phyloP scores from a whole-genome alignment of 371 early-diverging fungal species.

The Mortierella sp. region DNA sequence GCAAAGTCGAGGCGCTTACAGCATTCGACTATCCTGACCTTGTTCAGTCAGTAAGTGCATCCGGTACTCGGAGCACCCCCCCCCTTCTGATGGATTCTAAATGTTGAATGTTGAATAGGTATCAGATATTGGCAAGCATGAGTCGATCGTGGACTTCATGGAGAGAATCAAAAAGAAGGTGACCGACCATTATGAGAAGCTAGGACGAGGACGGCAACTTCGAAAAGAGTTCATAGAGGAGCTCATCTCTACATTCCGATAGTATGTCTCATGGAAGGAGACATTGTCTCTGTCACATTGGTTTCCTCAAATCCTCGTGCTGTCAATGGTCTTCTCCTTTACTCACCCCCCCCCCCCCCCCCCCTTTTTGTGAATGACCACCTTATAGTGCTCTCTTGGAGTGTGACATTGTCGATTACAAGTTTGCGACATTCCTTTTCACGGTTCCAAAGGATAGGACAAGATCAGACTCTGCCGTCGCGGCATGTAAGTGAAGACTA shows the following conservation, averaged over 20 bases:
- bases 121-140: slow-evolving; percentile 25
- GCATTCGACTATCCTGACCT: slow-evolving; percentile 27
- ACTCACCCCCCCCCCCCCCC: background rate
- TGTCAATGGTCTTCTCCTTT: no score
- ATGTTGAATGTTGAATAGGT: slow-evolving; percentile 12
- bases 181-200: slow-evolving; percentile 18
- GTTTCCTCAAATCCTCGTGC: no score
- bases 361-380: background rate
- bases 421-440: slow-evolving; percentile 31
- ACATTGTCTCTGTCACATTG: background rate
- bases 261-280: slow-evolving; percentile 13
- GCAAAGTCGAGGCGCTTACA: slow-evolving; percentile 36
- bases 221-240: slow-evolving; percentile 32
- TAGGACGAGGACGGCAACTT: slow-evolving; percentile 8
- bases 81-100: no score
- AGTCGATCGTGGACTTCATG: slow-evolving; percentile 25
- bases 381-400: slow-evolving; percentile 40
- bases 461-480: slow-evolving; percentile 29
- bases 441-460: slow-evolving; percentile 10
- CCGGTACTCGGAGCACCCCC: no score
- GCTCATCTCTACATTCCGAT: slow-evolving; percentile 14
- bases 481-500: slow-evolving; percentile 19
- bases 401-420: slow-evolving; percentile 26
- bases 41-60: slow-evolving; percentile 18
- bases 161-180: slow-evolving; percentile 17